Evolutionary conservation across 2,329 filamentous ascomycete species (phyloP).

Genomic region (Talaromyces sp.): DNA sequence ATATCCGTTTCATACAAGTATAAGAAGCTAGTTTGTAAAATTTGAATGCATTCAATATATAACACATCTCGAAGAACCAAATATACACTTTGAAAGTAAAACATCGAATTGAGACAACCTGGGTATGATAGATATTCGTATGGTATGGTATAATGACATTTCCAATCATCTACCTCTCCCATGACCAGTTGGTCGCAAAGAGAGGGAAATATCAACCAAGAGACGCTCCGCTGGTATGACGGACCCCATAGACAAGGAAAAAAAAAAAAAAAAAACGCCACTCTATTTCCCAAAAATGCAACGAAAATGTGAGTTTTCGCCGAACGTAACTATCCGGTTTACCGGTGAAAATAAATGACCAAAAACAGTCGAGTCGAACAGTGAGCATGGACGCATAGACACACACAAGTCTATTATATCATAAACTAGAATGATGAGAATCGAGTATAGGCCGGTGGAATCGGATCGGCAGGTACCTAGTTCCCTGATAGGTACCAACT

Average conservation of each 20-base stretch:
- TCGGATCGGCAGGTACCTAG: neutral
- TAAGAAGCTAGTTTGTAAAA: no score
- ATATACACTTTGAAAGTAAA: neutral
- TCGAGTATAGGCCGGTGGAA: neutral
- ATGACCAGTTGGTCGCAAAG: neutral
- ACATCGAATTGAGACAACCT: neutral
- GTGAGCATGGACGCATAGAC: neutral
- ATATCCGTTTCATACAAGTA: no score
- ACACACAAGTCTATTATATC: neutral
- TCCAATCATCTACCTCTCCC: neutral
- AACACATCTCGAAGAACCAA: neutral
- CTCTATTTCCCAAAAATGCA: slow-evolving; percentile 10
- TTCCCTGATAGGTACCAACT: no score
- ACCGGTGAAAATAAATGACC: neutral
- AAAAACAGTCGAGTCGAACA: neutral
- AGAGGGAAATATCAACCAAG: neutral
- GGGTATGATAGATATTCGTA: neutral
- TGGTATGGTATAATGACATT: neutral
- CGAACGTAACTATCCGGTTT: neutral
- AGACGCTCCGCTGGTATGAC: neutral
- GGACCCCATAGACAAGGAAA: neutral
- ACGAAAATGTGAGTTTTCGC: neutral
- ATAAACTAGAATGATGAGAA: neutral
- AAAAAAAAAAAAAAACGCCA: slow-evolving; percentile 2
- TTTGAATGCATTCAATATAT: neutral